Conservation (phyloP, 2,329 filamentous ascomycete species). For the Penicillium expansum region DNA sequence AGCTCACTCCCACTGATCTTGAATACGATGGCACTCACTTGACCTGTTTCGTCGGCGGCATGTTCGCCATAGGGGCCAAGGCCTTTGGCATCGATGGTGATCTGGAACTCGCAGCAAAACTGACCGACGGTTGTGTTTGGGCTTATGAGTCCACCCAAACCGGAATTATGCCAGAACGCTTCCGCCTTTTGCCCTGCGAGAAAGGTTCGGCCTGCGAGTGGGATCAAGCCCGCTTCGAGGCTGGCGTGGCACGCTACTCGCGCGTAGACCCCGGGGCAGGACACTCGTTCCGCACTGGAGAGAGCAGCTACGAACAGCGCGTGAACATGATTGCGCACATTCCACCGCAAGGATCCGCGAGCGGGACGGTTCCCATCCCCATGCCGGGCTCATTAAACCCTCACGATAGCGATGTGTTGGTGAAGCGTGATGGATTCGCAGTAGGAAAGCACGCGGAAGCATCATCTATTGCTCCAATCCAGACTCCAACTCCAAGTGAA, state of each 20-base stretch:
- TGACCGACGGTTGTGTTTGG: constrained; percentile 63
- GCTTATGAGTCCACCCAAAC: constrained; percentile 56
- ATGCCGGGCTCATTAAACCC: constrained; percentile 26
- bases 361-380: constrained; percentile 17
- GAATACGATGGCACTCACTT: constrained; percentile 57
- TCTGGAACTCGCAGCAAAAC: constrained; percentile 54
- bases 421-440: constrained; percentile 17
- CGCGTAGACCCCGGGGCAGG: constrained; percentile 41
- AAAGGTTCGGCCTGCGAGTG: constrained; percentile 48
- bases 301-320: constrained; percentile 25
- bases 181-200: constrained; percentile 53
- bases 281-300: constrained; percentile 26
- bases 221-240: constrained; percentile 44
- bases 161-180: constrained; percentile 62
- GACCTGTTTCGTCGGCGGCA: constrained; percentile 60
- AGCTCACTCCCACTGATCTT: constrained; percentile 27
- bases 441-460: neutral
- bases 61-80: constrained; percentile 60
- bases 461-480: neutral
- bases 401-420: constrained; percentile 16
- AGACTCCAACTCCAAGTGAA: neutral
- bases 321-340: constrained; percentile 17
- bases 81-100: constrained; percentile 56
- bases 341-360: constrained; percentile 5
- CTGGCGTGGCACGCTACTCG: constrained; percentile 43